Base-by-base conservation (phyloP, 352 stramenopile genomes). In the Phytophthora tubulina region DNA sequence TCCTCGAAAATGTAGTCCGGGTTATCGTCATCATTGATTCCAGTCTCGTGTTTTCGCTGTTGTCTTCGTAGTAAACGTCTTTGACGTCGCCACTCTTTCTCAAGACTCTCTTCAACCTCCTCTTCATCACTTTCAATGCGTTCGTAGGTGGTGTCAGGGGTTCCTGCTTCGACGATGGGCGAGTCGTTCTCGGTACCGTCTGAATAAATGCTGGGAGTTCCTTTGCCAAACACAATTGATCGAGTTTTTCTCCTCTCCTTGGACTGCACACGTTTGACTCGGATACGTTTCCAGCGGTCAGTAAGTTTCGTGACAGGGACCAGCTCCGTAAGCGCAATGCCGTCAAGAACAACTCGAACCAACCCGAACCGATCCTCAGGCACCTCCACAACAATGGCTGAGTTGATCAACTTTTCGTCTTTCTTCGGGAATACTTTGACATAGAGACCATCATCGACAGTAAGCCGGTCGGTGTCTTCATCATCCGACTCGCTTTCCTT, bases 1-100 rank as follows among this genome's bases (percentile, higher is more conserved):
- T 91, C 85, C 66, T 92, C 76, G 33, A 83, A 91, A n/a, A 89
- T 64, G 36, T 76, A 84, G 55, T 85, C 81, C 4, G 88, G 60
- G 21, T 60, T 35, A 10, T 71, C 62, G 6, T 64, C 58, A 30
- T 69, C 49, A 21, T 70, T 36, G 14, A 30, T 44, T 32, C n/a
- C 30, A 45, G 13, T 13, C 3, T 75, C 67, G 39, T 50, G 44
- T 11, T 38, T 27, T 52, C 6, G 41, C 45, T 44, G 57, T 8
- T 49, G 54, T 48, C 39, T 33, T 71, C 61, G 46, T 10, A 59
- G 35, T 21, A 70, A 38, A 30, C 70, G 66, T 32, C 69, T 53
- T 48, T 73, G 60, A 36, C 68, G 66, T 45, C 63, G 64, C 54
- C 54, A 48, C 50, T 74, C 61, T 38, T 75, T 64, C 48, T 73